A percentile compares a stretch with the other conserved stretches of the same genome.
phyloP scores from a whole-genome alignment of 805 yeast species.

The Saccharomycopsis lassenensis region DNA sequence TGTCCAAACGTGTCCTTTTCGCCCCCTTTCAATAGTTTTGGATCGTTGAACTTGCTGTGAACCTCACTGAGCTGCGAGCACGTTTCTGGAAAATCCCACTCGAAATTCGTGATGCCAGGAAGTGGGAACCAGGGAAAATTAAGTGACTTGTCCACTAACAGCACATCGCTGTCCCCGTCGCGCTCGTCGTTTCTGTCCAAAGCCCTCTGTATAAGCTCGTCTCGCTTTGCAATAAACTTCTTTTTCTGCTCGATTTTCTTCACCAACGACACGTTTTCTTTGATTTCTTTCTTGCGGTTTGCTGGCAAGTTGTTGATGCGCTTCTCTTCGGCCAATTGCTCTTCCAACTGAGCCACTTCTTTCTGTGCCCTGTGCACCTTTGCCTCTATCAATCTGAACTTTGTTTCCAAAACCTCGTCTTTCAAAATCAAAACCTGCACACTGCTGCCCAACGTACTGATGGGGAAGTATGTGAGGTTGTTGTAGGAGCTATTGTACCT shows the following conservation, averaged over 20 bases:
- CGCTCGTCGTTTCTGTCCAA: conserved; percentile 3
- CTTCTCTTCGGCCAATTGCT: not conserved
- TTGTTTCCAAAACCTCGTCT: conserved; percentile 10
- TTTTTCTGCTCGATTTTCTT: not conserved
- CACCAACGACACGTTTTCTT: not conserved
- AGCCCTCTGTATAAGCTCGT: not conserved
- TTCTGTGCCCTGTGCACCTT: conserved; percentile 5
- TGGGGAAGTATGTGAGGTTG: conserved; percentile 14
- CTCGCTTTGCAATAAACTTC: not conserved
- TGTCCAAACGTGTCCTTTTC: not conserved
- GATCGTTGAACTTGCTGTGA: conserved; percentile 15
- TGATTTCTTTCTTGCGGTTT: not conserved
- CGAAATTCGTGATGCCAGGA: conserved; percentile 10
- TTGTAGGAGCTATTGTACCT: conserved; percentile 9
- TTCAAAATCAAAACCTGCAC: conserved; percentile 13
- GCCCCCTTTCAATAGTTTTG: conserved; percentile 1
- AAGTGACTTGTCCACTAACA: conserved; percentile 3
- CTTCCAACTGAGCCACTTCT: conserved; percentile 1
- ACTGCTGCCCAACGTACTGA: conserved; percentile 3
- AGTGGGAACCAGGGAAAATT: conserved; percentile 17
- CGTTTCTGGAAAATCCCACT: conserved; percentile 3
- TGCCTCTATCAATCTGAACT: conserved; percentile 4
- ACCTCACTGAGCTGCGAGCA: not conserved
- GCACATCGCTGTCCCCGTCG: conserved; percentile 4
- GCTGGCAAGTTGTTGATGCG: conserved; percentile 1